These are phyloP conservation scores for Tricharina praecox DNA, from an alignment of 495 filamentous ascomycete genomes.

Conservation along the genomic window DNA sequence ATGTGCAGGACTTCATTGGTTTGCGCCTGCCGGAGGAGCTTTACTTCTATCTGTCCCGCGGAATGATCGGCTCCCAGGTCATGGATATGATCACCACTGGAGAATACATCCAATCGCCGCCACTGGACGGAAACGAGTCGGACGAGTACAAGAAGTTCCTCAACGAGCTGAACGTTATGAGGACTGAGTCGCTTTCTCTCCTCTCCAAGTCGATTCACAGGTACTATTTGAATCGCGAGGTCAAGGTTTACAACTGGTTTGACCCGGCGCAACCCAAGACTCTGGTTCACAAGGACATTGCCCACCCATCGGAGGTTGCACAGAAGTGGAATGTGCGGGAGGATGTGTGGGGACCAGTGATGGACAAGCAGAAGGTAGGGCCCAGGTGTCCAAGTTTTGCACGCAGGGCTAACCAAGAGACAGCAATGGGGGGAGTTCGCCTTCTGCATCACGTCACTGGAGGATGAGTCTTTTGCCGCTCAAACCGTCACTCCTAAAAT, in stretches of 20 bases:
- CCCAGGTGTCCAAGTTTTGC: neutral
- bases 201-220: conserved; percentile 62
- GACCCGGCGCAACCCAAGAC: conserved; percentile 47
- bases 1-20: conserved; percentile 77
- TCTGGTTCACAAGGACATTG: conserved; percentile 47
- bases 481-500: conserved; percentile 40
- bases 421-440: conserved; percentile 39
- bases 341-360: conserved; percentile 33
- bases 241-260: conserved; percentile 72
- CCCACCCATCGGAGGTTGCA: conserved; percentile 43
- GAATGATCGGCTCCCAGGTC: conserved; percentile 59
- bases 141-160: conserved; percentile 68
- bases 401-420: neutral
- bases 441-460: conserved; percentile 42
- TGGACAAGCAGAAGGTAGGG: conserved; percentile 25
- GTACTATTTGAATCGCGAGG: conserved; percentile 58
- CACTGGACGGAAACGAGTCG: conserved; percentile 64
- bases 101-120: conserved; percentile 55
- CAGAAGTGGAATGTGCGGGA: conserved; percentile 58
- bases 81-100: conserved; percentile 65
- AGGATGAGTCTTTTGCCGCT: conserved; percentile 45
- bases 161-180: conserved; percentile 49
- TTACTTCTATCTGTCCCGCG: conserved; percentile 76
- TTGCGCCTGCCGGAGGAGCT: conserved; percentile 80
- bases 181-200: conserved; percentile 56